These are phyloP conservation scores for Fusarium odoratissimum DNA, from an alignment of 2,329 filamentous ascomycete genomes.

Conservation along the genomic window DNA sequence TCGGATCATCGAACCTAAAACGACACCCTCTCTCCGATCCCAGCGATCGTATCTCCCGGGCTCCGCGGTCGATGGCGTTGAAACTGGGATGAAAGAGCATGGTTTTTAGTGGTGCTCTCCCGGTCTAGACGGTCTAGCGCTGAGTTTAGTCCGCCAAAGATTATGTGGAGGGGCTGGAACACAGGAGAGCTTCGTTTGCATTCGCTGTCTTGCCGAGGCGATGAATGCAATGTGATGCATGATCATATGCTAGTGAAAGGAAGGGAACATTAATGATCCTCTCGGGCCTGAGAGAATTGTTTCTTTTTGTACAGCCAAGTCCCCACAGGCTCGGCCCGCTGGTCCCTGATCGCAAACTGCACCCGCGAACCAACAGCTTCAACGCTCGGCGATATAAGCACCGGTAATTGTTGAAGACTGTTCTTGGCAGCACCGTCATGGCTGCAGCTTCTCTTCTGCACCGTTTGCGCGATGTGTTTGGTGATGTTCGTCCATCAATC, in stretches of 20 bases:
- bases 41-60: not conserved
- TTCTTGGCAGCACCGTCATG: constrained; percentile 13
- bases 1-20: not conserved
- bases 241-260: not conserved
- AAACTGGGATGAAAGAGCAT: not conserved
- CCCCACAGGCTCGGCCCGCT: not conserved
- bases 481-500: constrained; percentile 14
- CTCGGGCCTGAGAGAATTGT: not conserved
- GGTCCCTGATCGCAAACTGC: not conserved
- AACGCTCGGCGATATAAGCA: not conserved
- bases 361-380: not conserved
- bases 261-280: constrained; percentile 19
- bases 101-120: constrained; percentile 1
- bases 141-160: not conserved
- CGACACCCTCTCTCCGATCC: not conserved
- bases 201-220: not conserved
- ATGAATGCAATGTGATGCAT: not conserved
- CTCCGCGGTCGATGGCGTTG: not conserved
- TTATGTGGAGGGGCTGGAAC: not conserved
- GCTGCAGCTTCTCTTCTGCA: not conserved
- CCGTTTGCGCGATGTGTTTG: not conserved
- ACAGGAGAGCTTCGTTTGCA: not conserved
- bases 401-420: rapidly evolving
- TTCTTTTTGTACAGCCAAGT: not conserved
- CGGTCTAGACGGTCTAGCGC: not conserved